These are phyloP conservation scores for Aspergillus nomiae DNA, from an alignment of 2,329 filamentous ascomycete genomes.

Conservation along the genomic window DNA sequence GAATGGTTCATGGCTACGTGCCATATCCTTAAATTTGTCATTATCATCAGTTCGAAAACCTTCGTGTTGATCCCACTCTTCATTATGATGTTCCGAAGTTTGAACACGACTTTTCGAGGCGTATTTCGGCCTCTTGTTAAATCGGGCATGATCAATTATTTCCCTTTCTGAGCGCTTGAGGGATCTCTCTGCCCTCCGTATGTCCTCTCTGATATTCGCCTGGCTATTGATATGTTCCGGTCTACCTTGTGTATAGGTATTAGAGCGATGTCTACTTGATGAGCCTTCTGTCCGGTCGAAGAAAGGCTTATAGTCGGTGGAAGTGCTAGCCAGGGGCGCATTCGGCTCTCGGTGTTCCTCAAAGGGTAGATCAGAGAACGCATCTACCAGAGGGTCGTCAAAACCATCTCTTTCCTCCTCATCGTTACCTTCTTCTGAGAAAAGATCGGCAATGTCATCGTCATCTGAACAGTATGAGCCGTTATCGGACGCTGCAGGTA, in stretches of 20 bases:
- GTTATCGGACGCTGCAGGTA: conserved; percentile 48
- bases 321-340: not conserved
- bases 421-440: conserved; percentile 20
- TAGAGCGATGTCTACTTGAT: not conserved
- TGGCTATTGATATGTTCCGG: not conserved
- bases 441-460: conserved; percentile 34
- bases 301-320: not conserved
- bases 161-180: not conserved
- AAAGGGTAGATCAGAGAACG: conserved; percentile 24
- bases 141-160: not conserved
- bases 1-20: not conserved
- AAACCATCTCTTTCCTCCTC: conserved; percentile 11
- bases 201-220: not conserved
- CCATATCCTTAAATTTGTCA: not conserved
- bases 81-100: not conserved
- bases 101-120: not conserved
- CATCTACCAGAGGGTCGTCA: conserved; percentile 24
- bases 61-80: not conserved
- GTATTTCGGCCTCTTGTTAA: not conserved
- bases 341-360: conserved; percentile 14
- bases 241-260: not conserved
- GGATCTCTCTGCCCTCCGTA: not conserved
- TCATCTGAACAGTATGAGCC: conserved; percentile 48
- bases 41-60: not conserved
- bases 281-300: not conserved